phyloP scores from a whole-genome alignment of 768 basidiomycete species.

The Cyathus striatus region DNA sequence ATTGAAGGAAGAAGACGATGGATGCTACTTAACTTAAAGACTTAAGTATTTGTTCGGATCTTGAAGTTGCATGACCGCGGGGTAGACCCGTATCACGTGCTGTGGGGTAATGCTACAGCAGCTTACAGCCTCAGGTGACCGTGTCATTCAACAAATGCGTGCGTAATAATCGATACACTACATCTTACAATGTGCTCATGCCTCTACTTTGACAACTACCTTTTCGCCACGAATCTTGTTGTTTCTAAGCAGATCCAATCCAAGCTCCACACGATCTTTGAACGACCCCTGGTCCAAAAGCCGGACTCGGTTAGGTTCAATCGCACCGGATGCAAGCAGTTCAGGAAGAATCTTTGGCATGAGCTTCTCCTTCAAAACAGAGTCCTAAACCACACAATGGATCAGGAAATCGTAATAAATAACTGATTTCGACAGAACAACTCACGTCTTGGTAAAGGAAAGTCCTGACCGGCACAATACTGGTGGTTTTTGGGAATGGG shows the following conservation, averaged over 20 bases:
- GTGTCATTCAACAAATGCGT: no score
- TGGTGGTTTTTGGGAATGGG: constrained; percentile 30
- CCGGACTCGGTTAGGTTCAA: constrained; percentile 35
- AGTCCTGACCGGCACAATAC: constrained; percentile 32
- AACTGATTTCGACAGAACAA: not conserved
- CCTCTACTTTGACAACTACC: constrained; percentile 32
- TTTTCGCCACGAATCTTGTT: constrained; percentile 49
- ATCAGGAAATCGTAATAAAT: not conserved
- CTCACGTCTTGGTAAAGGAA: constrained; percentile 36
- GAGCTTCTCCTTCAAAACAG: constrained; percentile 33
- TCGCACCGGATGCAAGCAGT: constrained; percentile 29
- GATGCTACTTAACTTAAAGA: no score
- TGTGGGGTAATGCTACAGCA: constrained; percentile 10
- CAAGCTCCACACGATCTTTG: constrained; percentile 34
- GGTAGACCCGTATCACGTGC: constrained; percentile 13
- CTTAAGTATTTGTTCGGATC: no score
- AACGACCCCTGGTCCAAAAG: constrained; percentile 37
- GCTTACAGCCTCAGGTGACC: no score
- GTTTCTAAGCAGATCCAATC: constrained; percentile 38
- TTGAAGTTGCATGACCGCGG: no score
- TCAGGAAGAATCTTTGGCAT: constrained; percentile 41
- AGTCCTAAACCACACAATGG: constrained; percentile 22
- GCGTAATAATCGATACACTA: no score
- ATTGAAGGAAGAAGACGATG: not conserved
- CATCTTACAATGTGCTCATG: no score